These are phyloP conservation scores for Cercospora sojina DNA, from an alignment of 2,329 filamentous ascomycete genomes.

Conservation along the genomic window DNA sequence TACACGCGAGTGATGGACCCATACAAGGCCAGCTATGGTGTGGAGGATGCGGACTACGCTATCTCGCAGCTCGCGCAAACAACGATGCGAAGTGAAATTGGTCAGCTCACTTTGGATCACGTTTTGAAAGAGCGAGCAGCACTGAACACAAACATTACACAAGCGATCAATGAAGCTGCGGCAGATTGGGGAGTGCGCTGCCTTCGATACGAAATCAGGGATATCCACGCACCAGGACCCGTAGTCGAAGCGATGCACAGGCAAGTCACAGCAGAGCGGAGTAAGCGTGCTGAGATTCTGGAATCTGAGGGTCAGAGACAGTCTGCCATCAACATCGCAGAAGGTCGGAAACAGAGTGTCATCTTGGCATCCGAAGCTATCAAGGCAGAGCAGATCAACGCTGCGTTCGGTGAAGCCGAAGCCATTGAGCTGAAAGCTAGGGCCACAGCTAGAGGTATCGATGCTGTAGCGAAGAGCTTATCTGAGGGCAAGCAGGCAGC, in stretches of 20 bases:
- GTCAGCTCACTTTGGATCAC: constrained; percentile 92
- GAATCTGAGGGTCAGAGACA: constrained; percentile 97
- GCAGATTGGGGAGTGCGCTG: constrained; percentile 97
- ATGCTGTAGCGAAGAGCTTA: constrained; percentile 66
- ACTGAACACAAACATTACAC: constrained; percentile 97
- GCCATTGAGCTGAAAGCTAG: constrained; percentile 82
- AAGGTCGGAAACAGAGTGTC: constrained; percentile 94
- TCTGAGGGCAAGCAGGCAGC: constrained; percentile 71
- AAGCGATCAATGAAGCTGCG: constrained; percentile 95
- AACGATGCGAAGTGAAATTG: constrained; percentile 98
- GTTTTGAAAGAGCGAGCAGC: constrained; percentile 95
- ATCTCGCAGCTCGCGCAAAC: constrained; percentile 97
- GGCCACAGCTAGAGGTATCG: constrained; percentile 85
- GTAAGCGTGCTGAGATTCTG: constrained; percentile 95
- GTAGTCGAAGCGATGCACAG: constrained; percentile 98
- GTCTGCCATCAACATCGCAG: constrained; percentile 97
- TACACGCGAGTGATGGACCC: constrained; percentile 97
- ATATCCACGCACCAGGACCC: constrained; percentile 91
- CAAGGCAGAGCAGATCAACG: constrained; percentile 88
- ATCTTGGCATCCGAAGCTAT: constrained; percentile 93
- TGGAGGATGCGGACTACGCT: constrained; percentile 97
- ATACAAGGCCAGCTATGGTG: constrained; percentile 97
- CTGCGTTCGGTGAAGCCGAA: constrained; percentile 87
- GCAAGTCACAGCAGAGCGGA: constrained; percentile 94
- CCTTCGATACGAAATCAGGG: constrained; percentile 93